These are phyloP conservation scores for Candida sp. DNA, from an alignment of 1,139 yeast genomes.

Conservation along the genomic window DNA sequence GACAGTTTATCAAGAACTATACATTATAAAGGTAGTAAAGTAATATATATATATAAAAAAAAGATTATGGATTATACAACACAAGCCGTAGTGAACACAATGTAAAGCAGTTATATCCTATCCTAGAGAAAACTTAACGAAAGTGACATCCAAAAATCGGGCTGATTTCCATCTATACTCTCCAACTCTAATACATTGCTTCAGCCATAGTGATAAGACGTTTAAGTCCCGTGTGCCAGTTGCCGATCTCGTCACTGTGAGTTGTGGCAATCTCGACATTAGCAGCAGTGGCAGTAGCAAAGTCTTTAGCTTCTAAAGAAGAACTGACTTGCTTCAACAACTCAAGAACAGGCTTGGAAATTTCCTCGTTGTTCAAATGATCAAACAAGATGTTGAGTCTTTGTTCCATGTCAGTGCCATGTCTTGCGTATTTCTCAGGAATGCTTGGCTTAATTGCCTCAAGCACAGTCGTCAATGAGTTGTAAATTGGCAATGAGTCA, in stretches of 20 bases:
- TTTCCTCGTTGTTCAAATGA: constrained; percentile 77
- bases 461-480: constrained; percentile 56
- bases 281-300: constrained; percentile 58
- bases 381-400: constrained; percentile 79
- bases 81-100: too few relatives aligned
- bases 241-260: constrained; percentile 78
- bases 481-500: constrained; percentile 60
- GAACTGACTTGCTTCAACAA: constrained; percentile 56
- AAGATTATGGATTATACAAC: background rate
- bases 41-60: background rate
- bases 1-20: background rate
- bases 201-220: constrained; percentile 82
- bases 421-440: constrained; percentile 77
- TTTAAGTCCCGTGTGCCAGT: constrained; percentile 94
- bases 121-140: background rate
- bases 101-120: background rate
- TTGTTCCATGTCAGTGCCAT: constrained; percentile 81
- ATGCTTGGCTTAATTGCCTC: constrained; percentile 71
- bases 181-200: constrained; percentile 33
- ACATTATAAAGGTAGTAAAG: background rate
- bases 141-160: too few relatives aligned
- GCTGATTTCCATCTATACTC: too few relatives aligned
- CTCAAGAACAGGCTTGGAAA: constrained; percentile 58
- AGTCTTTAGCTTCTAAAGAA: constrained; percentile 59
- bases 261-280: constrained; percentile 67